Evolutionary conservation across 768 basidiomycete genomes (phyloP).

Genomic region (Kwoniella bestiolae): DNA sequence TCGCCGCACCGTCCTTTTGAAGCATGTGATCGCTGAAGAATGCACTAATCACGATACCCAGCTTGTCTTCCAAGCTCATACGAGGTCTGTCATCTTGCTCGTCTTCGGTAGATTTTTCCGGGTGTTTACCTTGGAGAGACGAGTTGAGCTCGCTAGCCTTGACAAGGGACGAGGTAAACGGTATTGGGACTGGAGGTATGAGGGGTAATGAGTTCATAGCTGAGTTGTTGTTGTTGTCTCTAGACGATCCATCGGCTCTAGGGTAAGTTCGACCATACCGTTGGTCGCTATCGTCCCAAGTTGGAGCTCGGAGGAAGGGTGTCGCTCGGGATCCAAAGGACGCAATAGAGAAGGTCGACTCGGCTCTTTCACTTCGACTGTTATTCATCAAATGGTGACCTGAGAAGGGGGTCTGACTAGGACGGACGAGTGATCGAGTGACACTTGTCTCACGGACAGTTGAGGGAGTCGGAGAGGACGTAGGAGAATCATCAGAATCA

Average conservation of each 20-base stretch:
- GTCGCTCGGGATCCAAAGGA: not conserved
- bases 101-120: not conserved
- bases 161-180: not conserved
- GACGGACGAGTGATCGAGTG: not conserved
- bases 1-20: not conserved
- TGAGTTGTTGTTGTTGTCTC: not conserved
- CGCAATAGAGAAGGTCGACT: not conserved
- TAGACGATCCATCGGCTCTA: not conserved
- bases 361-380: not conserved
- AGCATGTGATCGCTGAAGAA: not conserved
- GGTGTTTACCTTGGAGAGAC: not conserved
- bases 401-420: not conserved
- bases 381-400: too few species aligned
- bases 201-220: not conserved
- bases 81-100: not conserved
- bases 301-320: not conserved
- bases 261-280: slow-evolving; percentile 14
- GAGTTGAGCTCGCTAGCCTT: not conserved
- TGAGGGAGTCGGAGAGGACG: slow-evolving; percentile 5
- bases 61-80: not conserved
- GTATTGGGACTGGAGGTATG: not conserved
- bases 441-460: not conserved
- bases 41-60: not conserved
- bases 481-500: not conserved
- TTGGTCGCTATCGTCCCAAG: slow-evolving; percentile 5